A percentile compares a stretch with the other conserved stretches of the same genome.
Evolutionary conservation across 257 asterid species (phyloP).

Genomic region (Galeopsis tetrahit): DNA sequence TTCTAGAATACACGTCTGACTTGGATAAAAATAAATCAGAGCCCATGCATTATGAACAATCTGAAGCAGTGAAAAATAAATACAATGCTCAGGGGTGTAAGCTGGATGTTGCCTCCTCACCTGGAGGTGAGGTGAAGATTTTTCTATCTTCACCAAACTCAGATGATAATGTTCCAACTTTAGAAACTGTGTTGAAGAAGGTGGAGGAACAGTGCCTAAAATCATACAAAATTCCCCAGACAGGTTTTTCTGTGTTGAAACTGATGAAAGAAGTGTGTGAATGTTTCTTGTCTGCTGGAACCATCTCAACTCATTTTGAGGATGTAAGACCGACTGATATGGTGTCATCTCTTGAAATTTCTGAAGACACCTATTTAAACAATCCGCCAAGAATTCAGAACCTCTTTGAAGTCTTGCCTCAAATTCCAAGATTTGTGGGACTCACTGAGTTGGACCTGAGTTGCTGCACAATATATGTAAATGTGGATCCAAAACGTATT

Average conservation of each 20-base stretch:
- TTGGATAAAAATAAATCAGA: conserved; percentile 31
- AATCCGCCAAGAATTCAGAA: conserved; percentile 27
- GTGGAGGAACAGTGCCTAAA: conserved; percentile 41
- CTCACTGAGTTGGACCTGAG: conserved; percentile 38
- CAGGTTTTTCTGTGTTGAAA: conserved; percentile 42
- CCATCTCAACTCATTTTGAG: conserved; percentile 17
- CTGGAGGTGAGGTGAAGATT: conserved; percentile 48
- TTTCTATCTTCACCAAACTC: conserved; percentile 36
- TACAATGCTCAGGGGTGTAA: conserved; percentile 18
- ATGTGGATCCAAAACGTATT: conserved; percentile 23
- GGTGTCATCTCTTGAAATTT: conserved; percentile 20
- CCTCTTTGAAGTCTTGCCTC: conserved; percentile 30
- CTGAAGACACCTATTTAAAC: conserved; percentile 20
- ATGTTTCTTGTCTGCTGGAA: conserved; percentile 38
- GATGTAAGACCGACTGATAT: conserved; percentile 17
- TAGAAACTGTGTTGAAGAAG: conserved; percentile 41
- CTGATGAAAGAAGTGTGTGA: conserved; percentile 49
- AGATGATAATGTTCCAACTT: conserved; percentile 36
- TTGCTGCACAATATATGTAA: conserved; percentile 19
- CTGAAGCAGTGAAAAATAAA: conserved; percentile 27
- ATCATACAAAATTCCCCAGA: conserved; percentile 33
- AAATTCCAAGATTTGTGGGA: conserved; percentile 36
- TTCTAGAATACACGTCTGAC: conserved; percentile 30
- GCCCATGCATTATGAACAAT: conserved; percentile 22
- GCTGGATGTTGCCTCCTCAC: conserved; percentile 49